phyloP scores from a whole-genome alignment of 768 basidiomycete genomes.

The Cubamyces lactineus region DNA sequence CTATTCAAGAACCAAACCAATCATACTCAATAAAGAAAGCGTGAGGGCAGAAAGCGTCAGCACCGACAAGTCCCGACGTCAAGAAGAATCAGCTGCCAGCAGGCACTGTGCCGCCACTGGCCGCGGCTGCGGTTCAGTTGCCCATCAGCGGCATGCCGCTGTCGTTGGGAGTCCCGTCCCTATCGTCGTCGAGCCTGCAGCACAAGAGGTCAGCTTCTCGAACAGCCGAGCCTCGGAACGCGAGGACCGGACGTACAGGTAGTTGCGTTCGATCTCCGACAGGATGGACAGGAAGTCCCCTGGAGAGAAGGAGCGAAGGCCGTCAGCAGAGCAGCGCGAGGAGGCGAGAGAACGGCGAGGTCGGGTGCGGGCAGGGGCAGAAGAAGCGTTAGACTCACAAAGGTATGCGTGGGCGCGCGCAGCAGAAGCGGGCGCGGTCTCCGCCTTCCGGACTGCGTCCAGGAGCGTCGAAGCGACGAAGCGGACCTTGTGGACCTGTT shows the following conservation, averaged over 20 bases:
- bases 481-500: conserved; percentile 88
- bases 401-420: conserved; percentile 87
- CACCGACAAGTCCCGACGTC: conserved; percentile 7
- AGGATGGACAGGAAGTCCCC: conserved; percentile 93
- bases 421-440: conserved; percentile 77
- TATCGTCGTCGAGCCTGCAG: conserved; percentile 67
- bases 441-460: conserved; percentile 81
- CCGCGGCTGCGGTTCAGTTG: conserved; percentile 23
- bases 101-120: conserved; percentile 12
- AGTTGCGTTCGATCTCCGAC: conserved; percentile 90
- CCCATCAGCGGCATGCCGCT: conserved; percentile 51
- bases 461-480: conserved; percentile 91
- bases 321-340: conserved; percentile 4
- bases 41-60: conserved; percentile 9
- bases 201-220: conserved; percentile 4
- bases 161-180: conserved; percentile 62
- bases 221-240: conserved; percentile 7
- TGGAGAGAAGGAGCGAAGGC: conserved; percentile 34
- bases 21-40: conserved; percentile 10
- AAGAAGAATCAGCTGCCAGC: conserved; percentile 7
- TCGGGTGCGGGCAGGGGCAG: conserved; percentile 13
- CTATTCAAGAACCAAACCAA: not conserved
- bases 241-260: conserved; percentile 56
- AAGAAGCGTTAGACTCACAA: conserved; percentile 51
- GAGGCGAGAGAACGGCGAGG: not conserved